Evolutionary conservation across 768 basidiomycete species (phyloP).

Genomic region (Tephrocybe rancida): DNA sequence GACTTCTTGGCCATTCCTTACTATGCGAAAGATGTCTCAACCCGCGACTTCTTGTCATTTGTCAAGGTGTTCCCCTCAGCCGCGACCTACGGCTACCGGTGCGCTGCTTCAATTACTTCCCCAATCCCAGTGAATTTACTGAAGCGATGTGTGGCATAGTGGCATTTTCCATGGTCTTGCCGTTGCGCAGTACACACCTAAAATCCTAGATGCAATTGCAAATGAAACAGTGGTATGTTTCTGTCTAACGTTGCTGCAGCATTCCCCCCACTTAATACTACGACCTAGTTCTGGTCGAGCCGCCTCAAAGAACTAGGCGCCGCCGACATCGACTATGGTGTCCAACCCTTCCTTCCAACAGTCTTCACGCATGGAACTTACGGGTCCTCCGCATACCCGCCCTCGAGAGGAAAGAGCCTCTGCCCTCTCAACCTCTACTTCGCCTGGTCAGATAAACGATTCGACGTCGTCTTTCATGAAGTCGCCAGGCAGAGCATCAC

Average conservation of each 20-base stretch:
- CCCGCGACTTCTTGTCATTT: conserved; percentile 41
- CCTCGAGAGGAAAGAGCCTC: conserved; percentile 34
- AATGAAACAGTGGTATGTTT: conserved; percentile 41
- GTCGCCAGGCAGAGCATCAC: conserved; percentile 40
- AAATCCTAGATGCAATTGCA: conserved; percentile 39
- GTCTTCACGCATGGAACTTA: conserved; percentile 35
- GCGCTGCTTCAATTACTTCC: no score
- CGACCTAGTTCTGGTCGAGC: conserved; percentile 44
- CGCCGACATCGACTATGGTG: conserved; percentile 42
- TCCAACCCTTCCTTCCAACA: conserved; percentile 50
- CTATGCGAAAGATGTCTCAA: conserved; percentile 37
- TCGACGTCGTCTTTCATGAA: conserved; percentile 42
- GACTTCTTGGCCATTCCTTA: conserved; percentile 47
- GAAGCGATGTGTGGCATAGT: neutral
- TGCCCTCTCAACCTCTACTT: conserved; percentile 49
- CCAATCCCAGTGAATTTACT: conserved; percentile 8
- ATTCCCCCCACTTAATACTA: neutral
- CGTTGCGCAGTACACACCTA: conserved; percentile 33
- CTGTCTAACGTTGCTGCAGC: neutral
- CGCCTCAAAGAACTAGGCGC: conserved; percentile 26
- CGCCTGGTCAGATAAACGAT: conserved; percentile 38
- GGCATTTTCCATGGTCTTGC: conserved; percentile 22
- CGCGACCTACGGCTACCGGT: conserved; percentile 28
- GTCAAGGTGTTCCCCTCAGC: conserved; percentile 39
- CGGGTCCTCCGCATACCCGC: conserved; percentile 48